Evolutionary conservation across 345 rosid species (phyloP), one percentile per base, ranked within the genome.

Genomic region (Clausena lansium): DNA sequence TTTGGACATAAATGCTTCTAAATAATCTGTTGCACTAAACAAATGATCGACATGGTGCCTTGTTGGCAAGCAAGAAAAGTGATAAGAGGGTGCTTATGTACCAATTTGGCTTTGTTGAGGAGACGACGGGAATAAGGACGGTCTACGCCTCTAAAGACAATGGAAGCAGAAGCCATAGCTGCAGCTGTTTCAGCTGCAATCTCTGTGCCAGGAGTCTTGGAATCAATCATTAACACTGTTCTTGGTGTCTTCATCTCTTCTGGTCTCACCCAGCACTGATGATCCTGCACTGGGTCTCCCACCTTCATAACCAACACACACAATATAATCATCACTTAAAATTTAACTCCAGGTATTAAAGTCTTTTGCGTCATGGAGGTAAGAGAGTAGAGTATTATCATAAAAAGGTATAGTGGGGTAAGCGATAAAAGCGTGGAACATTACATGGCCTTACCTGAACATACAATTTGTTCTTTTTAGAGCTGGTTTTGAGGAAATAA

Each of bases 151-250:
- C 93, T 87, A 70, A 93, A 93, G 69, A 85, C 97, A 0, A 93
- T 86, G 74, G 96, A 86, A 64, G 98, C 68, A 82, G 99, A 88
- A 15, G 99, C 97, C 83, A 95, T 72, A 0, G 99, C 98, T 0
- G 98, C 97, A 0, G 99, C 78, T 0, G 98, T 90, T 78, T 95
- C 98, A 0, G 97, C 99, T 0, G 95, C 97, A 11, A 93, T 93
- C 83, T 93, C 98, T 0, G 98, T 83, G 19, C 98, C 99, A 1
- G 98, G 96, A 0, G 27, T 9, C 27, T 81, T 77, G 45, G 80
- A 86, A 61, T 80, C 83, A 19, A 95, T 93, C 77, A 81, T 41
- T 77, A 92, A 75, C 0, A 95, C 96, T 7, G 92, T 89, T 72
- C 98, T 90, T 28, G 94, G 84, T 0, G 93, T 90, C n/a, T 86